A percentile compares a stretch with the other conserved stretches of the same genome.
Evolutionary conservation across 1,139 yeast species (phyloP).

Genomic region (Saccharomycopsis crataegensis): DNA sequence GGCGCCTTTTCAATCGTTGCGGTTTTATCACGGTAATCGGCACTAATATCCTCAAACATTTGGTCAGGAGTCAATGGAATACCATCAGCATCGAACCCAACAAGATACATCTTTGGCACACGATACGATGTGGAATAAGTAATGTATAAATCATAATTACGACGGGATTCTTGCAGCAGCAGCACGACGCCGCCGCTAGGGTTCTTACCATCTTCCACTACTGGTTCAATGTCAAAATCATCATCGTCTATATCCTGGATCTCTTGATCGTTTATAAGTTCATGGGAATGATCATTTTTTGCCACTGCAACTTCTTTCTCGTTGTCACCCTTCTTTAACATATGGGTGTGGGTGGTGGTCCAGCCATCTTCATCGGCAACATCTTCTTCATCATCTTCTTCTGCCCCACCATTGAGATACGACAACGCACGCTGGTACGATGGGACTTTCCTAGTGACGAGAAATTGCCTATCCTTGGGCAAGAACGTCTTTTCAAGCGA

Average conservation of each 20-base stretch:
- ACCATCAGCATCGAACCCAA: constrained; percentile 81
- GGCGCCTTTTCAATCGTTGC: constrained; percentile 95
- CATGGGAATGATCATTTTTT: constrained; percentile 30
- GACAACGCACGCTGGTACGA: constrained; percentile 67
- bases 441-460: constrained; percentile 87
- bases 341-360: constrained; percentile 31
- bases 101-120: constrained; percentile 89
- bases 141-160: constrained; percentile 83
- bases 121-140: constrained; percentile 91
- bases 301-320: constrained; percentile 13
- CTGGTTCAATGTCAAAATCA: constrained; percentile 37
- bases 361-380: constrained; percentile 55
- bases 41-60: constrained; percentile 91
- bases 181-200: constrained; percentile 29
- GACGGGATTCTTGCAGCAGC: constrained; percentile 31
- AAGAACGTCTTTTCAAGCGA: constrained; percentile 59
- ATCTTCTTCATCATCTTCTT: constrained; percentile 33
- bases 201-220: constrained; percentile 30
- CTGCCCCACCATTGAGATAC: constrained; percentile 34
- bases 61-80: constrained; percentile 78
- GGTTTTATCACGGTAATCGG: constrained; percentile 90
- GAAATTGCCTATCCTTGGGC: constrained; percentile 78
- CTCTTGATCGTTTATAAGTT: constrained; percentile 19
- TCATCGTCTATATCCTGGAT: constrained; percentile 37
- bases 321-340: background rate